A percentile compares a stretch with the other conserved stretches of the same genome.
Evolutionary conservation across 164 flowering plant genomes (phyloP).

Genomic region (Chimonanthus praecox): DNA sequence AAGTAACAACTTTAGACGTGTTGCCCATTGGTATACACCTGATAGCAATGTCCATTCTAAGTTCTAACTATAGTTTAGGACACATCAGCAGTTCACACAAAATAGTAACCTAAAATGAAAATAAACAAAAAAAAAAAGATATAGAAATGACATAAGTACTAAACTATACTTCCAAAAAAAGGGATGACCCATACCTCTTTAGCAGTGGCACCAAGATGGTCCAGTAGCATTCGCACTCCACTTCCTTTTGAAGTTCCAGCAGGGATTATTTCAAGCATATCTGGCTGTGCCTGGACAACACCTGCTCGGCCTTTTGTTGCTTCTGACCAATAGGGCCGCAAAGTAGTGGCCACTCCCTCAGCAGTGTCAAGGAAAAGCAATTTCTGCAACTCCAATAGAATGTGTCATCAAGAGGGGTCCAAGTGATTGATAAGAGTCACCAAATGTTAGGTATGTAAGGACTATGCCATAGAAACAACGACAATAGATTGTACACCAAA

Average conservation of each 20-base stretch:
- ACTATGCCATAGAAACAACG: too few relatives aligned
- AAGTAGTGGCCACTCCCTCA: conserved; percentile 46
- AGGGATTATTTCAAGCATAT: conserved; percentile 92
- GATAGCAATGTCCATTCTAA: neutral
- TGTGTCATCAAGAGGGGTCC: neutral
- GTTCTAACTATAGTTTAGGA: too few relatives aligned
- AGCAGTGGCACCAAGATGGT: conserved; percentile 65
- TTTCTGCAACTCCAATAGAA: conserved; percentile 48
- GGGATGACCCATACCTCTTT: conserved; percentile 50
- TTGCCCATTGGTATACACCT: neutral
- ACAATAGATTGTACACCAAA: too few relatives aligned
- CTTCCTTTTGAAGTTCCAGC: conserved; percentile 76
- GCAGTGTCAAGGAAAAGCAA: conserved; percentile 71
- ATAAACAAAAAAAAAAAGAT: neutral
- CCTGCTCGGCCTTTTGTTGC: conserved; percentile 65
- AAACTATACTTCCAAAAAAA: neutral
- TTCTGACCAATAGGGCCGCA: conserved; percentile 89
- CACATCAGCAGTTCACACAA: neutral
- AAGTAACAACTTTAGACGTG: too few relatives aligned
- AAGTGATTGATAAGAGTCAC: neutral
- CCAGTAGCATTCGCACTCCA: conserved; percentile 79
- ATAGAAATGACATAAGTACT: neutral
- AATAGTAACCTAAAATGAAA: neutral
- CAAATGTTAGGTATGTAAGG: neutral
- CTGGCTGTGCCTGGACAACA: conserved; percentile 76